phyloP scores from a whole-genome alignment of 2,329 filamentous ascomycete genomes.

The Magnaporthiopsis rhizophila region DNA sequence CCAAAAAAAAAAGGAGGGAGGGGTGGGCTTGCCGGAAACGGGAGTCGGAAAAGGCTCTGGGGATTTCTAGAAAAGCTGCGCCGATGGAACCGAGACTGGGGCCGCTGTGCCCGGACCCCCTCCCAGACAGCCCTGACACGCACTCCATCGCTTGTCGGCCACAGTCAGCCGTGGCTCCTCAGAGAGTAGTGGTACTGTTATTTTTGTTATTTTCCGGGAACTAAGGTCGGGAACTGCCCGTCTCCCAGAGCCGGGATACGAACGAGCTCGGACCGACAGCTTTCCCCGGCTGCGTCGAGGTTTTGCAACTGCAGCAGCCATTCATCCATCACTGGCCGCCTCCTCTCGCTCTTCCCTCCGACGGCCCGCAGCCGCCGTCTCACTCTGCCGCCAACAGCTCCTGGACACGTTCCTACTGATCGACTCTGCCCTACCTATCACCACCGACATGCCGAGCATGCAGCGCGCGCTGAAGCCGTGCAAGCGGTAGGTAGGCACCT shows the following conservation, averaged over 20 bases:
- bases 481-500: background rate
- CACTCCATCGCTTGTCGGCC: background rate
- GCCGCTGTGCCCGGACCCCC: no score
- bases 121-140: background rate
- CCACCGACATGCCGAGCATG: background rate
- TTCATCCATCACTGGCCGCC: background rate
- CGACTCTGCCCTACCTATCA: background rate
- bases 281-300: no score
- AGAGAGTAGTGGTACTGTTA: background rate
- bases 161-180: background rate
- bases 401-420: background rate
- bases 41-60: background rate
- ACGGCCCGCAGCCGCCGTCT: background rate
- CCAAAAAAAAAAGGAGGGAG: background rate
- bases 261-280: no score
- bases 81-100: background rate
- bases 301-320: background rate
- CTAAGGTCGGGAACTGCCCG: no score
- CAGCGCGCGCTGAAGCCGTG: background rate
- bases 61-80: background rate
- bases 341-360: background rate
- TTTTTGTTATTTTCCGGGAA: no score
- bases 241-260: no score
- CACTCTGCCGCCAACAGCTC: background rate
- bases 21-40: background rate